Evolutionary conservation across 2,329 filamentous ascomycete species (phyloP).

Genomic region (Colletotrichum eleusines): DNA sequence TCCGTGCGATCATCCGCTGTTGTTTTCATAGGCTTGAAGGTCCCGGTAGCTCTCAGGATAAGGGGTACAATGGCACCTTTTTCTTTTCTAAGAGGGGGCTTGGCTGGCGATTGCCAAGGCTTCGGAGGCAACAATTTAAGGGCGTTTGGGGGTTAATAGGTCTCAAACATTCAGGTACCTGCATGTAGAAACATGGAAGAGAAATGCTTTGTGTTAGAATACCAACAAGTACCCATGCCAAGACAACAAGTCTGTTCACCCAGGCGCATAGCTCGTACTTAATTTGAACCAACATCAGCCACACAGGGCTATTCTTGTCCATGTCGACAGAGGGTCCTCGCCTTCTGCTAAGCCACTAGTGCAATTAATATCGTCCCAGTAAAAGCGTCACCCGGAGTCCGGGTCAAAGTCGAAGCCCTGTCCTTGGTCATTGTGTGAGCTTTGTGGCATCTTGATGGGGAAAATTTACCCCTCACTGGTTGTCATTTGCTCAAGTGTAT

Average conservation of each 20-base stretch:
- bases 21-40: not conserved
- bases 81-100: not conserved
- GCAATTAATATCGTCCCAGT: not conserved
- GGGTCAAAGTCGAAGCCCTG: slow-evolving; percentile 20
- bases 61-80: not conserved
- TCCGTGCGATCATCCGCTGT: not conserved
- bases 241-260: not conserved
- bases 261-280: slow-evolving; percentile 28
- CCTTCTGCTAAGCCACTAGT: slow-evolving; percentile 1
- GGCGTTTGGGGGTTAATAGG: no score
- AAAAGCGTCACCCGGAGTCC: not conserved
- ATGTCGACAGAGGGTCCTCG: not conserved
- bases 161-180: no score
- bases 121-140: not conserved
- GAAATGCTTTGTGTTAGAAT: not conserved
- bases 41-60: slow-evolving; percentile 20
- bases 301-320: slow-evolving; percentile 12
- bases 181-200: no score
- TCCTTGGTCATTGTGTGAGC: slow-evolving; percentile 18
- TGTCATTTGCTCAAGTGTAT: not conserved
- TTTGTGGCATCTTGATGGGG: not conserved
- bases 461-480: not conserved
- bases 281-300: slow-evolving; percentile 35
- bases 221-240: not conserved
- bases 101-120: not conserved